A percentile compares a stretch with the other conserved stretches of the same genome.
Evolutionary conservation across 164 flowering plant species (phyloP).

Genomic region (grape (Vitis vinifera)): ASM3070453v1 NC_081814.1:2520001-2520500

Average conservation of each 20-base stretch:
- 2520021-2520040: background rate
- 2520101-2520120: conserved; percentile 78
- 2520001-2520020: background rate
- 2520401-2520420: conserved; percentile 83
- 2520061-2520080: conserved; percentile 60
- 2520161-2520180: conserved; percentile 84
- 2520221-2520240: conserved; percentile 87
- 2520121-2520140: conserved; percentile 89
- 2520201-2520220: conserved; percentile 76
- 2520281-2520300: background rate
- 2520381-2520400: conserved; percentile 70
- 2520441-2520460: conserved; percentile 67
- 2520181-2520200: conserved; percentile 95
- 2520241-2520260: background rate
- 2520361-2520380: conserved; percentile 84
- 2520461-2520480: conserved; percentile 71
- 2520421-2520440: conserved; percentile 78
- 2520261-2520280: background rate
- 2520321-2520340: conserved; percentile 90
- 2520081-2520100: conserved; percentile 88
- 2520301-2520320: conserved; percentile 25
- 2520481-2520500: background rate
- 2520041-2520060: conserved; percentile 3
- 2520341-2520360: conserved; percentile 80
- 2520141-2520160: conserved; percentile 76